Percentiles rank a stretch among this genome's conserved stretches.
These are phyloP conservation scores for Boletus sensibilis DNA, from an alignment of 768 basidiomycete genomes.

Conservation along the genomic window DNA sequence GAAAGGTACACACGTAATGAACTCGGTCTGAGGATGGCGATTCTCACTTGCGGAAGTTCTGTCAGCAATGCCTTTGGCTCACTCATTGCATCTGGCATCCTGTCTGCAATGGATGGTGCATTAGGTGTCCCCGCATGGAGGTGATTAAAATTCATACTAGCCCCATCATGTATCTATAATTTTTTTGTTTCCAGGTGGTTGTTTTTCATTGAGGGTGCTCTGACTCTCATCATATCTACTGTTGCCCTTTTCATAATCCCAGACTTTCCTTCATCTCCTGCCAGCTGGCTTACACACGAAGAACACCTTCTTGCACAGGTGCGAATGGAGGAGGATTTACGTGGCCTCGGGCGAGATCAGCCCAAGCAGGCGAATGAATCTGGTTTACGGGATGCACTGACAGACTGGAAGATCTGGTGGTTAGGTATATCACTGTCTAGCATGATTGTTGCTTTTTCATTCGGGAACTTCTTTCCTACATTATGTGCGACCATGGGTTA, in stretches of 20 bases:
- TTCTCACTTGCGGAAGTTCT: constrained; percentile 68
- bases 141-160: constrained; percentile 34
- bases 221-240: constrained; percentile 53
- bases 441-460: constrained; percentile 56
- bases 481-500: constrained; percentile 70
- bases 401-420: constrained; percentile 83
- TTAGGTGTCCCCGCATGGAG: constrained; percentile 72
- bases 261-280: constrained; percentile 64
- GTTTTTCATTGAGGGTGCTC: constrained; percentile 61
- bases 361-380: constrained; percentile 36
- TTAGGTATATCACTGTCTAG: constrained; percentile 61
- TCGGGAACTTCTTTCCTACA: constrained; percentile 80
- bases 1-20: constrained; percentile 59
- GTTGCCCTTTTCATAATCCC: constrained; percentile 63
- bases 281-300: constrained; percentile 55
- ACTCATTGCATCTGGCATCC: constrained; percentile 73
- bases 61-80: constrained; percentile 81
- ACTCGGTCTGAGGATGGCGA: constrained; percentile 63
- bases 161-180: background rate
- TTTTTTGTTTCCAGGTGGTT: constrained; percentile 50
- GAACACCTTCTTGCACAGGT: constrained; percentile 54
- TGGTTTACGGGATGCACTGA: constrained; percentile 56
- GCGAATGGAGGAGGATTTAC: constrained; percentile 62
- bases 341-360: constrained; percentile 48
- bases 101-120: constrained; percentile 63